A percentile compares a stretch with the other conserved stretches of the same genome.
Evolutionary conservation across 179 eudicot species (phyloP).

Genomic region (Sideroxylon spinosum): DNA sequence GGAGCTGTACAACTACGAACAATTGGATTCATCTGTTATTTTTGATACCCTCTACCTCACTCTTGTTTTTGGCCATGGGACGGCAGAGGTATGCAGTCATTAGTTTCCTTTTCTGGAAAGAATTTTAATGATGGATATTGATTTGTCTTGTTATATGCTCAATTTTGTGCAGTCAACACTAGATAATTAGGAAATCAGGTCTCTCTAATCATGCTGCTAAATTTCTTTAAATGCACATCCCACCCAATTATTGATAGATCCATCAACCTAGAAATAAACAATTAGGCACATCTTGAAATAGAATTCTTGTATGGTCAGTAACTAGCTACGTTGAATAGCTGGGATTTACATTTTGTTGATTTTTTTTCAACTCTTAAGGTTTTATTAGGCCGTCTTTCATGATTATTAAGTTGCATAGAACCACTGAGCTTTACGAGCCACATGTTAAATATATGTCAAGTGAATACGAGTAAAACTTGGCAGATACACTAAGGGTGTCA

Average conservation of each 20-base stretch:
- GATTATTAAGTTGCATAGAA: no score
- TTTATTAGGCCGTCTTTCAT: no score
- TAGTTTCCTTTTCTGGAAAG: neutral
- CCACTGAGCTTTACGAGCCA: no score
- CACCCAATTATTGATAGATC: neutral
- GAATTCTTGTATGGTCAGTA: neutral
- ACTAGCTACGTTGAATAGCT: no score
- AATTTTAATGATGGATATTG: neutral
- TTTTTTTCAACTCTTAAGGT: no score
- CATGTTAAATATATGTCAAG: no score
- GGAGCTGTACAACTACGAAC: conserved; percentile 93
- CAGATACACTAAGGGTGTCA: no score
- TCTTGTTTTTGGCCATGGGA: conserved; percentile 88
- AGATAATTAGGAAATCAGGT: neutral
- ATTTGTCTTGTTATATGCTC: neutral
- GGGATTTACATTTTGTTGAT: no score
- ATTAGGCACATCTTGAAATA: neutral
- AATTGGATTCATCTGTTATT: conserved; percentile 86
- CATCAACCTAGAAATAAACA: neutral
- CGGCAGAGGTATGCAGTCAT: conserved; percentile 67
- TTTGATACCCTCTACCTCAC: conserved; percentile 89
- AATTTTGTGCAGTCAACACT: neutral
- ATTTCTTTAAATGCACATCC: neutral
- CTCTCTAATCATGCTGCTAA: neutral
- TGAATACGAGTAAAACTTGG: no score